A percentile compares a stretch with the other conserved stretches of the same genome.
Conservation (phyloP, 768 basidiomycete genomes). For the Tulasnella sp. region DNA sequence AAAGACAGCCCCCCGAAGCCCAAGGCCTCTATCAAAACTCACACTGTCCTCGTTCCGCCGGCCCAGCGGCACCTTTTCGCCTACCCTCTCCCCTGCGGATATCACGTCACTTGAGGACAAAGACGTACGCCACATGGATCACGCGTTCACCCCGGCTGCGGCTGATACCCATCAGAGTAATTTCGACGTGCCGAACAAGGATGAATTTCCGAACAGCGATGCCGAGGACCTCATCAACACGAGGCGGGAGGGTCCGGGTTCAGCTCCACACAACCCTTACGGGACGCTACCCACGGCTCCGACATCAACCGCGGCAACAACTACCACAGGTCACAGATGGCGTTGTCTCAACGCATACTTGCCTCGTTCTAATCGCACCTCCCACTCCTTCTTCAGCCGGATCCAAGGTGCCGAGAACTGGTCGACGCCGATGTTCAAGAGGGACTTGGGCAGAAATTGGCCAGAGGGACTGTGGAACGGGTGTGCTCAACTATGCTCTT, state of each 20-base stretch:
- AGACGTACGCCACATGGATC: neutral
- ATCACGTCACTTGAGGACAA: conserved; percentile 4
- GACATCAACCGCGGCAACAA: neutral
- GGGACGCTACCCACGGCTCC: neutral
- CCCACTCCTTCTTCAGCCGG: neutral
- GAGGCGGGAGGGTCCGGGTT: conserved; percentile 6
- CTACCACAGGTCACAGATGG: neutral
- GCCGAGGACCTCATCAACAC: neutral
- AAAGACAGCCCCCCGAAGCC: neutral
- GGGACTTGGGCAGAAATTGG: neutral
- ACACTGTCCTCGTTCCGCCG: neutral
- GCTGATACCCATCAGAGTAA: neutral
- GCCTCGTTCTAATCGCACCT: neutral
- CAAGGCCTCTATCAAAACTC: neutral
- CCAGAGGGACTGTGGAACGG: conserved; percentile 9
- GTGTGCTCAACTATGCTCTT: neutral
- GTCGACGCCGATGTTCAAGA: conserved; percentile 11
- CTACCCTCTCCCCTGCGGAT: neutral
- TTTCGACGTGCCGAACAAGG: neutral
- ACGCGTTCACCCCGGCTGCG: no score
- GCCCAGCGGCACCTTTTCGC: neutral
- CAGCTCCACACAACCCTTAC: no score
- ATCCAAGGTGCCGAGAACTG: conserved; percentile 1
- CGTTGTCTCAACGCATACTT: neutral
- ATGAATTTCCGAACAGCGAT: neutral